Evolutionary conservation across 768 basidiomycete species (phyloP).

Genomic region (Lentinus brumalis): DNA sequence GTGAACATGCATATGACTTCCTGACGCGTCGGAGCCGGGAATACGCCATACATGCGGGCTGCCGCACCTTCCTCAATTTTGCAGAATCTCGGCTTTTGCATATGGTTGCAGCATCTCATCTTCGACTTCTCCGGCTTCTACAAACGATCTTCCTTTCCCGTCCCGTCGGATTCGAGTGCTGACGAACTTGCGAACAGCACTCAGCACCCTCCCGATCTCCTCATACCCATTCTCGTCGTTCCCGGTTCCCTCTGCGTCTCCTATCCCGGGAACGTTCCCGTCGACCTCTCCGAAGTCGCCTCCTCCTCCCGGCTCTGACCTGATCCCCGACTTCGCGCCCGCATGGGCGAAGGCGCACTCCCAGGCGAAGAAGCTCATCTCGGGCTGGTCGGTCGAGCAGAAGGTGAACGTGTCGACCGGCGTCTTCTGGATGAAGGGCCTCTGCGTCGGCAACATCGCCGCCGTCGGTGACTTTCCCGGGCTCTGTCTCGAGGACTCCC

Average conservation of each 20-base stretch:
- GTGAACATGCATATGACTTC: too few species aligned
- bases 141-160: too few species aligned
- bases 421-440: constrained; percentile 60
- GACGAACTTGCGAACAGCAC: too few species aligned
- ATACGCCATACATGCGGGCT: too few species aligned
- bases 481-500: constrained; percentile 78
- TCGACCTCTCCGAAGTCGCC: constrained; percentile 56
- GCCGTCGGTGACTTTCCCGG: constrained; percentile 59
- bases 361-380: constrained; percentile 37
- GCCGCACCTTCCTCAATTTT: too few species aligned
- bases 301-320: constrained; percentile 43
- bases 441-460: constrained; percentile 71
- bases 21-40: too few species aligned
- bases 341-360: constrained; percentile 28
- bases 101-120: too few species aligned
- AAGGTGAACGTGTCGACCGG: constrained; percentile 69
- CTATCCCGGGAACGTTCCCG: constrained; percentile 56
- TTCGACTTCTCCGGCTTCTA: too few species aligned
- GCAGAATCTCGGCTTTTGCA: too few species aligned
- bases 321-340: constrained; percentile 47
- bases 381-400: constrained; percentile 56
- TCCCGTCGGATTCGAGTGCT: too few species aligned
- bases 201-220: constrained; percentile 40
- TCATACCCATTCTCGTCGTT: constrained; percentile 55
- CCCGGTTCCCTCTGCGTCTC: constrained; percentile 58